Conservation (phyloP, 176 grass and related monocot species). For the Echinochloa phyllopogon region DNA sequence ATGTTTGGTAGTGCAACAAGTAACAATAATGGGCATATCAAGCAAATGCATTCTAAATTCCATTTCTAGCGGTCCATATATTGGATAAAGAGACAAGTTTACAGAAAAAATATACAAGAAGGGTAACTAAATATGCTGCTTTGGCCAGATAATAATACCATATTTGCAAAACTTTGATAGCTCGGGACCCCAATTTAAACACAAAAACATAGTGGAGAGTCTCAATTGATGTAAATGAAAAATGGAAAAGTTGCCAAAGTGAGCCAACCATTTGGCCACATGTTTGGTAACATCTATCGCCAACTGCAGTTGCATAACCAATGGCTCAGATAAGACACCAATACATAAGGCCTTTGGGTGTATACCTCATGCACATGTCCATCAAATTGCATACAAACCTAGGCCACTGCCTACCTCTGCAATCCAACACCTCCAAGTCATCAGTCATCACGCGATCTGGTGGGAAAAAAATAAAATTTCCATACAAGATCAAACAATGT, state of each 20-base stretch:
- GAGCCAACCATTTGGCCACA: neutral
- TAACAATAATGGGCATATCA: constrained; percentile 6
- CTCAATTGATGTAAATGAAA: neutral
- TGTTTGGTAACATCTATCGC: neutral
- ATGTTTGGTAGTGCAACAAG: constrained; percentile 16
- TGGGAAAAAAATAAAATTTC: neutral
- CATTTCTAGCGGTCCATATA: neutral
- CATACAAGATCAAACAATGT: neutral
- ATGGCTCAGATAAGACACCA: neutral
- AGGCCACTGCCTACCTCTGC: neutral
- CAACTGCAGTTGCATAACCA: neutral
- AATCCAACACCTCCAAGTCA: neutral
- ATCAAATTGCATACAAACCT: neutral
- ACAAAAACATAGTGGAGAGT: neutral
- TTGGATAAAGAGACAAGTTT: neutral
- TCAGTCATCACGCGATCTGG: constrained; percentile 13
- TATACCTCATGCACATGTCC: neutral
- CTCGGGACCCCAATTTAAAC: neutral
- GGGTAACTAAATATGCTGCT: constrained; percentile 7
- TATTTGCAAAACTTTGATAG: neutral
- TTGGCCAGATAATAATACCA: neutral
- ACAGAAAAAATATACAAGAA: constrained; percentile 13
- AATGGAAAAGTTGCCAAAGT: neutral
- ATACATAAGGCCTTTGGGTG: constrained; percentile 22
- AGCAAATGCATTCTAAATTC: constrained; percentile 27